Evolutionary conservation across 441 rosid species (phyloP), one percentile per base, ranked within the genome.

Genomic region (Cnidoscolus chayamansa): DNA sequence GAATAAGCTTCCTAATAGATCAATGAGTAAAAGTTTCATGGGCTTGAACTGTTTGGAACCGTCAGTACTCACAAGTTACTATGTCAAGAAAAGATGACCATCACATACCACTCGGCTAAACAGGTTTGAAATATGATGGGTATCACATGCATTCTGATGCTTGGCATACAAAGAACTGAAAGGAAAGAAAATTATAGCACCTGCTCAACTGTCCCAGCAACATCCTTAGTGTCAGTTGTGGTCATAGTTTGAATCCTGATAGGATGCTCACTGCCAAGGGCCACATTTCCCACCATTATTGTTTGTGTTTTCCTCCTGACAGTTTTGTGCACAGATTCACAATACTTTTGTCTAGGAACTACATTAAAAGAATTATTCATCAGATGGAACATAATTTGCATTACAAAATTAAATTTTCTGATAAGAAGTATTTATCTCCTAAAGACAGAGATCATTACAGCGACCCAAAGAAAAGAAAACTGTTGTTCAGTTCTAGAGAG

Each of bases 221-320:
- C 82, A 82, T 94, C 91, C 80, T 90, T 92, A 6, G 99, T 94
- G 81, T 94, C 96, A 0, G 81, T 77, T 47, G 97, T 94, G 63
- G 99, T 94, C 99, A 94, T 94, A 1, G 99, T 94, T 67, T 94
- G 99, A 78, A 94, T 83, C 80, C 97, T 88, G 54, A 94, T 83
- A 7, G 99, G 99, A 84, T 94, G 97, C 10, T 94, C 89, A 65
- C 98, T 89, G 8, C 99, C 99, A 80, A 92, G 88, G 31, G 90
- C 82, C 56, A 94, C 98, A 74, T 94, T 85, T 71, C 99, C 99
- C 75, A 92, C 99, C 96, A 87, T 88, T 48, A 94, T 98, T 0
- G 98, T 90, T 72, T 90, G 62, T 4, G 98, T 92, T 80, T 90
- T 89, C 87, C 99, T 87, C 85, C 99, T 86, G 56, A 88, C 90